Evolutionary conservation across 2,329 filamentous ascomycete species (phyloP).

Genomic region (Dactylellina drechsleri): DNA sequence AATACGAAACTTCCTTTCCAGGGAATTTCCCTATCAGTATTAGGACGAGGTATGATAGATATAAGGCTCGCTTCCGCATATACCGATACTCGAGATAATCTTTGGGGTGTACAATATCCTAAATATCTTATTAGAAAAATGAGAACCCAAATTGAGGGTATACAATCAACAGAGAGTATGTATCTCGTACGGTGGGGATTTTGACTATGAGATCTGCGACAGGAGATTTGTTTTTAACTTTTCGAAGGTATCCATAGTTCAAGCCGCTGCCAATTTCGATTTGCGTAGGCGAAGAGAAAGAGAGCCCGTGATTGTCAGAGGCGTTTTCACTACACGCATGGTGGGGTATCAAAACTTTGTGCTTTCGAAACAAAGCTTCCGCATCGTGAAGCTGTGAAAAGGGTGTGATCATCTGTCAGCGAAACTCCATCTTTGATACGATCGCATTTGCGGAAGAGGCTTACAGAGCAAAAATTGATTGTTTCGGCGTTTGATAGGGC

Average conservation of each 20-base stretch:
- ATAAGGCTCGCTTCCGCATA: slow-evolving; percentile 27
- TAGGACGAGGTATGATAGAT: slow-evolving; percentile 28
- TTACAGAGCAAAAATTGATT: slow-evolving; percentile 26
- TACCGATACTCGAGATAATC: slow-evolving; percentile 42
- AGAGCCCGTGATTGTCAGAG: not conserved
- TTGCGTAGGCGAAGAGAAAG: not conserved
- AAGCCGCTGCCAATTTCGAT: slow-evolving; percentile 24
- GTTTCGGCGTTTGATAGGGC: slow-evolving; percentile 4
- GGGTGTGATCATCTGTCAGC: not conserved
- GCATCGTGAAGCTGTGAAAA: slow-evolving; percentile 20
- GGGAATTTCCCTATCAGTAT: not conserved
- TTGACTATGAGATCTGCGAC: slow-evolving; percentile 26
- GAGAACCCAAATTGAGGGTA: no score
- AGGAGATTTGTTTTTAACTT: not conserved
- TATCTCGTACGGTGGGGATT: slow-evolving; percentile 32
- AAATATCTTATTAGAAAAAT: slow-evolving; percentile 11
- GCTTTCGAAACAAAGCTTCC: not conserved
- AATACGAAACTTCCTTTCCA: not conserved
- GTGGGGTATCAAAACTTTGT: slow-evolving; percentile 13
- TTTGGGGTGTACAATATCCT: slow-evolving; percentile 19
- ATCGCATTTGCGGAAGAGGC: not conserved
- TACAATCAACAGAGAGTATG: no score
- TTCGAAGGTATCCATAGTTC: slow-evolving; percentile 12
- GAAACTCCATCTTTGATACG: not conserved
- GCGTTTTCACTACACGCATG: not conserved